Evolutionary conservation across 73 alveolate species (phyloP), one percentile per base, ranked within the genome.

Genomic region (Paramecium octaurelia): DNA sequence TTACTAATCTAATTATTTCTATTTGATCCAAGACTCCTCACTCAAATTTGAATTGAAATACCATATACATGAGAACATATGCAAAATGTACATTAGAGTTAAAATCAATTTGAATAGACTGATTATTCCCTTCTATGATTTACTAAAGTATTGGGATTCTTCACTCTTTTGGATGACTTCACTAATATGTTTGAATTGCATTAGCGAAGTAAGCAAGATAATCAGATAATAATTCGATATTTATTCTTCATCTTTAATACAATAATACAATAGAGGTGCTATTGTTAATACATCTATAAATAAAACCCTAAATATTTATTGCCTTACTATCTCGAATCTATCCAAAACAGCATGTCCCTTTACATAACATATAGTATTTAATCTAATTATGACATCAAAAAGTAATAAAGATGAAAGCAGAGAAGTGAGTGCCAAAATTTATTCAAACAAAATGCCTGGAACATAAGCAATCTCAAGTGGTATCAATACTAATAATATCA

Each of bases 261-360:
- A 23, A 35, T 5, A 75, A 23, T 75, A 38, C 12, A 35, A 38
- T 11, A 75, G 54, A 3, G 60, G 60, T 11, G 36, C 21, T 10
- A 75, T 10, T 14, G 88, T 75, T 4, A 38, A 29, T 29, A 75
- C 10, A 75, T 75, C 88, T 21, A 35, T 20, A 23, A 75, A 38
- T 36, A 75, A 4, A 18, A 42, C 38, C 8, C 59, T 75, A 16
- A 29, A 29, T 10, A 42, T 21, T 42, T 75, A 38, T 38, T 75
- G 40, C 3, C 40, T 18, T 10, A 75, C 35, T 35, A 75, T 75
- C 38, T 75, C 36, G 8, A 75, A 42, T 12, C 88, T 59, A 75
- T 75, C 88, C 21, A 38, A 10, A 3, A 42, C 88, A n/a, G 88
- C 88, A 38, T 38, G 58, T 35, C 88, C 88, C n/a, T 75, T 75